Conservation (phyloP, 352 stramenopile genomes). For the Pythium brassicae region DNA sequence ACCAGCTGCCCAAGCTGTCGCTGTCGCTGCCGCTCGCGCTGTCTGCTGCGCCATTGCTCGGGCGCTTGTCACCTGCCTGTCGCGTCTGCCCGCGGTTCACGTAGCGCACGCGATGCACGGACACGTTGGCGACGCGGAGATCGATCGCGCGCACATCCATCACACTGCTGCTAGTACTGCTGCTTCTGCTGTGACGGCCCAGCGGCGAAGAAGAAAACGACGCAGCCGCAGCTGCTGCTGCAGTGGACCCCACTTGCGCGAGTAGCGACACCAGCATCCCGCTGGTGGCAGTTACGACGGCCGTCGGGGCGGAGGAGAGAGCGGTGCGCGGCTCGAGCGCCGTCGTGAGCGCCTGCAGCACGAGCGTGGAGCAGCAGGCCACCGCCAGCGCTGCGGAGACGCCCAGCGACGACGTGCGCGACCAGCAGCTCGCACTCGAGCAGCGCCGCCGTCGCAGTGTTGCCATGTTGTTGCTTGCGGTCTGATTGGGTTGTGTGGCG, state of each 20-base stretch:
- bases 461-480: not conserved
- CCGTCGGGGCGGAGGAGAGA: not conserved
- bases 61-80: slow-evolving; percentile 3
- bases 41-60: not conserved
- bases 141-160: slow-evolving; percentile 20
- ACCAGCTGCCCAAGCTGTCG: not conserved
- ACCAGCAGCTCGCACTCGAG: not conserved
- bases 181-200: slow-evolving; percentile 15
- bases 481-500: not conserved
- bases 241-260: slow-evolving; percentile 1
- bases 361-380: slow-evolving; percentile 16
- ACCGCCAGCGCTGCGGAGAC: slow-evolving; percentile 9
- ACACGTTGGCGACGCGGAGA: slow-evolving; percentile 51
- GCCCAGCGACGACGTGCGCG: slow-evolving; percentile 1
- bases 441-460: not conserved
- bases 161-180: slow-evolving; percentile 12
- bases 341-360: slow-evolving; percentile 14
- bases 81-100: slow-evolving; percentile 11
- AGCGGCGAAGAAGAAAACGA: slow-evolving; percentile 14
- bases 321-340: not conserved
- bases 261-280: slow-evolving; percentile 7
- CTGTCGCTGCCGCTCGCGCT: not conserved
- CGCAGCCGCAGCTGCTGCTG: slow-evolving; percentile 13
- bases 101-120: slow-evolving; percentile 57
- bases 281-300: not conserved